A percentile compares a stretch with the other conserved stretches of the same genome.
Conservation (phyloP, 2,329 filamentous ascomycete genomes). For the Diaporthe sp. region DNA sequence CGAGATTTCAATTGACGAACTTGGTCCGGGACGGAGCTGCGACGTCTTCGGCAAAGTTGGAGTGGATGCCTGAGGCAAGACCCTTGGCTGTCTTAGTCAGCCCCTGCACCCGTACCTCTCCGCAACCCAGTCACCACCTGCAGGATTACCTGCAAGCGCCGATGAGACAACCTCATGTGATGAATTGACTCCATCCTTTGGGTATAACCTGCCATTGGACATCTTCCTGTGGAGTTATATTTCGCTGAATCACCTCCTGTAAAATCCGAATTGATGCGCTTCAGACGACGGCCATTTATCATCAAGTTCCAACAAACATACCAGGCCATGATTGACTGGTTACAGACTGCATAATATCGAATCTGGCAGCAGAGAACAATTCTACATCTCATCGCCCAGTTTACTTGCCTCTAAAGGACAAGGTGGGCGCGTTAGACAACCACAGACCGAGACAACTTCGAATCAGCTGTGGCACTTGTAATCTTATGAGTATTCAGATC, state of each 20-base stretch:
- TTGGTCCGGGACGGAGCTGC: slow-evolving; percentile 39
- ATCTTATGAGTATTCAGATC: background rate
- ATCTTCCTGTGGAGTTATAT: no score
- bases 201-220: no score
- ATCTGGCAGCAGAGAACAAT: background rate
- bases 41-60: slow-evolving; percentile 40
- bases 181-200: no score
- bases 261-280: no score
- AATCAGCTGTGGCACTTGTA: background rate
- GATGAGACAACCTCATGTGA: no score
- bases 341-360: background rate
- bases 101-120: background rate
- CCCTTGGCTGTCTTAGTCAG: slow-evolving; percentile 25
- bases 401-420: background rate
- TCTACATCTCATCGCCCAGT: background rate
- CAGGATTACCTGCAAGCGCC: no score
- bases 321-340: background rate
- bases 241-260: no score
- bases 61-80: slow-evolving; percentile 34
- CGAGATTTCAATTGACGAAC: slow-evolving; percentile 41
- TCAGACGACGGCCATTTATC: background rate
- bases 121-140: background rate
- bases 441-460: background rate
- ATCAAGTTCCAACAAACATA: background rate
- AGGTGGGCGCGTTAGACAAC: background rate